Evolutionary conservation across 345 rosid genomes (phyloP), one percentile per base, ranked within the genome.

Genomic region (Euphorbia lathyris): DNA sequence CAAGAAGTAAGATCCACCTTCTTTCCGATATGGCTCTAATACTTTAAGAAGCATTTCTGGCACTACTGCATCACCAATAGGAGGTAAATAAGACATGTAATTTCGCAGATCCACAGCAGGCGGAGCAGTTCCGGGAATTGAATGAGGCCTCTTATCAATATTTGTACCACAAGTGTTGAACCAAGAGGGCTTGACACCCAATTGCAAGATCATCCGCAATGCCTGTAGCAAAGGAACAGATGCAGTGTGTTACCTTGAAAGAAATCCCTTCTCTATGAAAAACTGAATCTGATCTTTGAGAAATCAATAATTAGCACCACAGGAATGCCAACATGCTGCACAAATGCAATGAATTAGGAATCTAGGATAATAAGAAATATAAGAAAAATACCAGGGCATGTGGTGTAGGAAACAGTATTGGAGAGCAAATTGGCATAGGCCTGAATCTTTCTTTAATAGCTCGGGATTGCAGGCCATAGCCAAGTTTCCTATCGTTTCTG

Each of bases 31-130:
- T 63, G 96, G 97, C 81, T 94, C 97, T 74, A 94, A 81, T 66
- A 94, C 90, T 86, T 94, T 94, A 67, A 94, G 89, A 43, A 94
- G 90, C 97, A 94, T 87, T 83, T 94, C 99, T 70, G 97, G 97
- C 75, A 94, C 92, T 20, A 90, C 99, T 58, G 96, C 84, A 66
- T 94, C 99, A 69, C 95, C 97, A 70, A 85, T 62, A 38, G 88
- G 74, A 65, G 97, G 96, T 75, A 86, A 80, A 80, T 84, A 92
- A 82, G 87, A 83, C 87, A 94, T 83, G 90, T 88, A 89, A 77
- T 88, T 83, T 43, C 97, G 95, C 61, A 94, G 91, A 80, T 94
- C 98, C 68, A 77, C 86, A 14, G 82, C 79, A 57, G 96, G 78
- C 43, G 88, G 73, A 76, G 92, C 79, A 70, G 86, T 82, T 66